Percentiles rank a stretch among this genome's conserved stretches.
Conservation (phyloP, 2,329 filamentous ascomycete species). For the Monosporascus sp. region DNA sequence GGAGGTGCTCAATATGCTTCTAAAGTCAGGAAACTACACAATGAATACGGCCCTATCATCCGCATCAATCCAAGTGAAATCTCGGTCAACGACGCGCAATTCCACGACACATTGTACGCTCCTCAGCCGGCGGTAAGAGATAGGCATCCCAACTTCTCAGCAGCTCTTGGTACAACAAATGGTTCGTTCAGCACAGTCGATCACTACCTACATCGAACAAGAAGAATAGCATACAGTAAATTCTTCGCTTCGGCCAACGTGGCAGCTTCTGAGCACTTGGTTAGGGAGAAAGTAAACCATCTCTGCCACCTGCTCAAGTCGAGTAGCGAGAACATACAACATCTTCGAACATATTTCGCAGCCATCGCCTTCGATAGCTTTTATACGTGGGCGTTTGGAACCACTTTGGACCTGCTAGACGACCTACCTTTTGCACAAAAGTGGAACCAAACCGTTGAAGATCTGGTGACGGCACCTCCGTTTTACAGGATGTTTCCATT, state of each 20-base stretch:
- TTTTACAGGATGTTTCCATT: not conserved
- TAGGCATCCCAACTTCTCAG: not conserved
- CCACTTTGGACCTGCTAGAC: not conserved
- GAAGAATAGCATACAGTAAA: not conserved
- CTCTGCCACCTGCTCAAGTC: too few relatives aligned
- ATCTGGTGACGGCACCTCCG: not conserved
- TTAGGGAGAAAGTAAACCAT: not conserved
- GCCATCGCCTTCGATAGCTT: slow-evolving; percentile 1
- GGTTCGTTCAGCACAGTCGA: slow-evolving; percentile 1
- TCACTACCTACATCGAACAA: not conserved
- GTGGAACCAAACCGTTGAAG: not conserved
- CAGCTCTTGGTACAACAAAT: not conserved
- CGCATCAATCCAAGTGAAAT: slow-evolving; percentile 9
- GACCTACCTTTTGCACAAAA: not conserved
- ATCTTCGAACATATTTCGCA: slow-evolving; percentile 1
- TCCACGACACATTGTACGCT: slow-evolving; percentile 3
- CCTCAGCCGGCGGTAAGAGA: not conserved
- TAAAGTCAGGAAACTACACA: too few relatives aligned
- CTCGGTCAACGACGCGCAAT: slow-evolving; percentile 4
- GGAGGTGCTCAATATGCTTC: slow-evolving; percentile 1
- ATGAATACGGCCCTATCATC: slow-evolving; percentile 6
- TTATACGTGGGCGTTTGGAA: slow-evolving; percentile 2
- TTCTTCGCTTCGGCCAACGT: slow-evolving; percentile 1
- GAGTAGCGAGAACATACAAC: not conserved
- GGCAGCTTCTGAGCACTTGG: not conserved